Evolutionary conservation across 2,329 filamentous ascomycete species (phyloP).

Genomic region (Cordyceps farinosa): DNA sequence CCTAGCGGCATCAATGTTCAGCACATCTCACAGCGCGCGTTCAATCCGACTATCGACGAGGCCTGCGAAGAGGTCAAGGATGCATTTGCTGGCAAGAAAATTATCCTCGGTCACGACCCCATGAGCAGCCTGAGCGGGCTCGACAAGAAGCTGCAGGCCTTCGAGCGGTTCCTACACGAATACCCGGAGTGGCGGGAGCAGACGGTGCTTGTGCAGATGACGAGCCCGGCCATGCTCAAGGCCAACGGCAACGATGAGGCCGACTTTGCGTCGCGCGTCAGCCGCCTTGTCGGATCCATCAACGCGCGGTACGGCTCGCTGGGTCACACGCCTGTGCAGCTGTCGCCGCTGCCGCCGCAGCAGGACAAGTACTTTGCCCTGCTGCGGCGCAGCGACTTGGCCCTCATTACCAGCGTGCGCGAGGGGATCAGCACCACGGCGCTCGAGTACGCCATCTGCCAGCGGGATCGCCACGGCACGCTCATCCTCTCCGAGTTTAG

Average conservation of each 20-base stretch:
- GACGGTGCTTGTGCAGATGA: conserved; percentile 92
- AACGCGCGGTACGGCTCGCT: conserved; percentile 87
- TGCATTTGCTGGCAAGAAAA: conserved; percentile 83
- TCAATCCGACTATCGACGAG: conserved; percentile 64
- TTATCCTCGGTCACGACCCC: conserved; percentile 93
- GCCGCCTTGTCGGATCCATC: conserved; percentile 84
- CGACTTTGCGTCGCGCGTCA: conserved; percentile 82
- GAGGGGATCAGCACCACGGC: conserved; percentile 98
- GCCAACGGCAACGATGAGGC: conserved; percentile 68
- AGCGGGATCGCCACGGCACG: conserved; percentile 79
- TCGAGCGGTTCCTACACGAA: conserved; percentile 83
- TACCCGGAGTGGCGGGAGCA: conserved; percentile 90
- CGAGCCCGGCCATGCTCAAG: conserved; percentile 77
- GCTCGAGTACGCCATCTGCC: conserved; percentile 89
- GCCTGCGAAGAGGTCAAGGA: conserved; percentile 69
- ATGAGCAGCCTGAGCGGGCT: conserved; percentile 89
- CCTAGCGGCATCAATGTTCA: conserved; percentile 88
- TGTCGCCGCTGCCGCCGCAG: conserved; percentile 88
- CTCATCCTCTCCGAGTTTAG: conserved; percentile 96
- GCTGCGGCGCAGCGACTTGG: conserved; percentile 82
- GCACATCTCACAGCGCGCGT: conserved; percentile 71
- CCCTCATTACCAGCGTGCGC: conserved; percentile 88
- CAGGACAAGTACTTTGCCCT: conserved; percentile 92
- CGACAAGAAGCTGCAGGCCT: conserved; percentile 89
- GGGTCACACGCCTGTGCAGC: conserved; percentile 84